Conservation (phyloP, 2,329 filamentous ascomycete genomes). For the Elsinoe necatrix region DNA sequence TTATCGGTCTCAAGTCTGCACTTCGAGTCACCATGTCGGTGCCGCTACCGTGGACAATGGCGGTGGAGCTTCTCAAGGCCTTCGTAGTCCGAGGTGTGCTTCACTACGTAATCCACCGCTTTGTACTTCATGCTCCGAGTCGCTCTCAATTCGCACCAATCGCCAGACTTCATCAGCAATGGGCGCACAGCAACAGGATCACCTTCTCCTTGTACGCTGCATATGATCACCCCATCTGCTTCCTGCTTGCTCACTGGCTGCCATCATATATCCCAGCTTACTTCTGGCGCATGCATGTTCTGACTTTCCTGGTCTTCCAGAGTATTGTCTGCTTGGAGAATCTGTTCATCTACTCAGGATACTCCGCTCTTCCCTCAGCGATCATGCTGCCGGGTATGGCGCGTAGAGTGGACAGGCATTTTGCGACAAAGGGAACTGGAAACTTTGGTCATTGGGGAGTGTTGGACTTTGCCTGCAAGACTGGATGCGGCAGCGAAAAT, state of each 20-base stretch:
- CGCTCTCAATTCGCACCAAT: slow-evolving; percentile 23
- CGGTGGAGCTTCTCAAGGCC: slow-evolving; percentile 46
- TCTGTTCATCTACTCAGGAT: slow-evolving; percentile 59
- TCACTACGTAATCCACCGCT: slow-evolving; percentile 67
- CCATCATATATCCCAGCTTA: slow-evolving; percentile 59
- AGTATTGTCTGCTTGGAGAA: slow-evolving; percentile 58
- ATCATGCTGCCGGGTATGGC: slow-evolving; percentile 53
- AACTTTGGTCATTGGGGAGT: slow-evolving; percentile 55
- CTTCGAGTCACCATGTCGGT: slow-evolving; percentile 51
- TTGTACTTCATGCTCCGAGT: slow-evolving; percentile 51
- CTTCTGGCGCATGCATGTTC: slow-evolving; percentile 58
- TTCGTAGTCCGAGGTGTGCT: slow-evolving; percentile 53
- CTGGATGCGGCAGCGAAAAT: slow-evolving; percentile 39
- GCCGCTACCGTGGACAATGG: slow-evolving; percentile 54
- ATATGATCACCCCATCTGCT: slow-evolving; percentile 59
- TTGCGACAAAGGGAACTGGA: slow-evolving; percentile 40
- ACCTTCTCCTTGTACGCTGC: slow-evolving; percentile 56
- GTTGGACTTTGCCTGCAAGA: slow-evolving; percentile 54
- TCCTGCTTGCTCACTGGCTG: slow-evolving; percentile 54
- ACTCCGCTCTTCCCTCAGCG: slow-evolving; percentile 51
- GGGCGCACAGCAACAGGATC: slow-evolving; percentile 51
- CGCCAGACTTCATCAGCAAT: slow-evolving; percentile 38
- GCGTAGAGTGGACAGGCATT: slow-evolving; percentile 50
- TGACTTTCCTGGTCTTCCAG: slow-evolving; percentile 62
- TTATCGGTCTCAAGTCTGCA: slow-evolving; percentile 46